Evolutionary conservation across 495 filamentous ascomycete genomes (phyloP).

Genomic region (Eremomyces bilateralis): DNA sequence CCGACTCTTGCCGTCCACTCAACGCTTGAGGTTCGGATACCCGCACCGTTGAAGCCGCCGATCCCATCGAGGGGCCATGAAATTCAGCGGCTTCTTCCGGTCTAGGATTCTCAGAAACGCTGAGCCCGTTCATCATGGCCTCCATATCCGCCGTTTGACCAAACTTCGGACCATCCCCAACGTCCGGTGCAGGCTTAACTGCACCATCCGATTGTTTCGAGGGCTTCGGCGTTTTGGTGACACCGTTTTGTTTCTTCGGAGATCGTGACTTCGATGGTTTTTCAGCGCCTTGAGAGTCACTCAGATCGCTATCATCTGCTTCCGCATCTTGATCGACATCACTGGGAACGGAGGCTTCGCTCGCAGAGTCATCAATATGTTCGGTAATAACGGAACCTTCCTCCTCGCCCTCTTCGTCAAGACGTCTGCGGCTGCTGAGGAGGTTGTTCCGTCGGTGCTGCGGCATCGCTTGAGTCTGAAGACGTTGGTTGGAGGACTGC

Average conservation of each 20-base stretch:
- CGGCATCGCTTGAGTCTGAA: conserved; percentile 41
- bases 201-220: no score
- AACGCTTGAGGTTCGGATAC: neutral
- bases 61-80: no score
- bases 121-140: conserved; percentile 71
- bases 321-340: conserved; percentile 59
- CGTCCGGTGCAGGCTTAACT: no score
- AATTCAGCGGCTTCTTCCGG: conserved; percentile 29
- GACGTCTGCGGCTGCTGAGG: conserved; percentile 51
- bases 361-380: conserved; percentile 62
- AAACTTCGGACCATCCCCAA: no score
- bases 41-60: conserved; percentile 10
- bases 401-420: conserved; percentile 65
- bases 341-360: conserved; percentile 53
- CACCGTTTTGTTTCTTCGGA: neutral
- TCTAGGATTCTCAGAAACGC: conserved; percentile 32
- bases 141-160: conserved; percentile 76
- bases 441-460: conserved; percentile 43
- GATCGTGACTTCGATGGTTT: conserved; percentile 19
- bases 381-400: conserved; percentile 43
- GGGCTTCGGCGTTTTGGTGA: no score
- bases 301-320: conserved; percentile 48
- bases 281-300: conserved; percentile 38
- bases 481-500: no score
- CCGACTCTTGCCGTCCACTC: conserved; percentile 20